A percentile compares a stretch with the other conserved stretches of the same genome.
These are phyloP conservation scores for Salvia miltiorrhiza DNA, from an alignment of 257 asterid species.

Conservation along the genomic window DNA sequence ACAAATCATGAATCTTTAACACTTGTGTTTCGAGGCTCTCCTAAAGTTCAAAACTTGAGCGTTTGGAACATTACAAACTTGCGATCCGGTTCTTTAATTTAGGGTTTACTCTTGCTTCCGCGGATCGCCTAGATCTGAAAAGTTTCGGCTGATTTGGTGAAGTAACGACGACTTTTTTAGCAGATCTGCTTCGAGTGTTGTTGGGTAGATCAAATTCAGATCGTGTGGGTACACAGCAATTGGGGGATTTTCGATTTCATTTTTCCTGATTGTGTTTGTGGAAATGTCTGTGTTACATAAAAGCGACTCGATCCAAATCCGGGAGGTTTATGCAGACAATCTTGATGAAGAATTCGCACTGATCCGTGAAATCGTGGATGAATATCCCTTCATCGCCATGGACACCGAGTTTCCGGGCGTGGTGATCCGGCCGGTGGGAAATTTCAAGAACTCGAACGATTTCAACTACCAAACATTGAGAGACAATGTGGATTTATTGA, in stretches of 20 bases:
- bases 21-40: conserved; percentile 1
- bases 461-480: conserved; percentile 55
- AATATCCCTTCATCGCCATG: conserved; percentile 72
- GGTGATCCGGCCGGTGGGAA: conserved; percentile 52
- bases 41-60: conserved; percentile 5
- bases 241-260: background rate
- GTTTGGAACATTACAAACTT: background rate
- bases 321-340: conserved; percentile 74
- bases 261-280: conserved; percentile 12
- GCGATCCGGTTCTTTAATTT: background rate
- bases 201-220: background rate
- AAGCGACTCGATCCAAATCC: conserved; percentile 55
- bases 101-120: background rate
- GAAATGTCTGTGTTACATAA: conserved; percentile 60
- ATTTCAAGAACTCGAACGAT: conserved; percentile 49
- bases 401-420: conserved; percentile 77
- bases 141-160: background rate
- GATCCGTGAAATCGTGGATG: conserved; percentile 63
- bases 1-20: conserved; percentile 11
- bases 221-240: background rate
- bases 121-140: background rate
- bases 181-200: conserved; percentile 12
- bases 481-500: conserved; percentile 65
- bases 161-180: background rate
- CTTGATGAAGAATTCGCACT: conserved; percentile 59